These are phyloP conservation scores for Turritis glabra DNA, from an alignment of 345 rosid species.

Conservation along the genomic window DNA sequence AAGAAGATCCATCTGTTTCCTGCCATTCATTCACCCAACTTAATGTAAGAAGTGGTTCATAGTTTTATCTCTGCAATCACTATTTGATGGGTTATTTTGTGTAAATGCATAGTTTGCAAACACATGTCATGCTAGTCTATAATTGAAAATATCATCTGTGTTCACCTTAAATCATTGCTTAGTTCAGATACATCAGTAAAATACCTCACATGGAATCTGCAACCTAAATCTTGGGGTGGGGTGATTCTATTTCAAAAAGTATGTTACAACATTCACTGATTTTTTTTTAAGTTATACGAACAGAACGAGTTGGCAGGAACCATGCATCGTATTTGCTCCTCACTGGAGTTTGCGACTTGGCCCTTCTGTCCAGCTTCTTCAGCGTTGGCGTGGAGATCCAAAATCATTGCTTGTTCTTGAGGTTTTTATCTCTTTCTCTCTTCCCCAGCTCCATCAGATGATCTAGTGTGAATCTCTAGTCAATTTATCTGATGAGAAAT, in stretches of 20 bases:
- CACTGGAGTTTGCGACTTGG: constrained; percentile 87
- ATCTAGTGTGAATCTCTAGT: constrained; percentile 4
- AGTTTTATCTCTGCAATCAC: constrained; percentile 4
- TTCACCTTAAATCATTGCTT: constrained; percentile 4
- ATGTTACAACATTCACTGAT: neutral
- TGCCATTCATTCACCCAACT: constrained; percentile 68
- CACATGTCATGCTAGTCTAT: neutral
- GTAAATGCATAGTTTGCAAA: constrained; percentile 5
- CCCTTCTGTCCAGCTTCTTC: constrained; percentile 74
- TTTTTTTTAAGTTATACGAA: constrained; percentile 26
- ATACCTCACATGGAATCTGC: neutral
- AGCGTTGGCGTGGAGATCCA: constrained; percentile 68
- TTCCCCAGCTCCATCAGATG: neutral
- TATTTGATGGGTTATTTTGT: neutral
- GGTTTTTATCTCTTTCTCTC: constrained; percentile 44
- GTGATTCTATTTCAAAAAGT: neutral
- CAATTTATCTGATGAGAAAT: constrained; percentile 17
- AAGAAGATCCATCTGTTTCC: constrained; percentile 68
- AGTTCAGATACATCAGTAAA: constrained; percentile 9
- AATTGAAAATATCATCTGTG: neutral
- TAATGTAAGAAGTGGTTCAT: constrained; percentile 53
- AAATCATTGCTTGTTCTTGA: constrained; percentile 76
- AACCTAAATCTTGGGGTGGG: neutral
- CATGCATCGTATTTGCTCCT: constrained; percentile 74
- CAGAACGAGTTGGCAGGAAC: constrained; percentile 82